These are phyloP conservation scores for Magnusiomyces suaveolens DNA, from an alignment of 1,139 yeast genomes.

Conservation along the genomic window DNA sequence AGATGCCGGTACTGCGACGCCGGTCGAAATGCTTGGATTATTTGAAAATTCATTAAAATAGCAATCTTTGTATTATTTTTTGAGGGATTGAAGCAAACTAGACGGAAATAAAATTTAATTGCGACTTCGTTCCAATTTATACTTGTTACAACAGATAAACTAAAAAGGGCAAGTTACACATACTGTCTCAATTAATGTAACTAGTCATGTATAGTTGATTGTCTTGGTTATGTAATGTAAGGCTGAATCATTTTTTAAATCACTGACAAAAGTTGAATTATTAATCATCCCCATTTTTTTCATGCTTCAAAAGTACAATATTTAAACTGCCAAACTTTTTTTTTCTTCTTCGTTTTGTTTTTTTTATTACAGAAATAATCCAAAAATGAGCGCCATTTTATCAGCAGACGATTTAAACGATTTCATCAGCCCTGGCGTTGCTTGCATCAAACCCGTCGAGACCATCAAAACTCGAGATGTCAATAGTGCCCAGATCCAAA, in stretches of 20 bases:
- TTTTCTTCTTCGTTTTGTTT: not conserved
- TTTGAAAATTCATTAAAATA: not conserved
- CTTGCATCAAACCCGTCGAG: conserved; percentile 82
- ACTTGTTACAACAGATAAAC: too few species aligned
- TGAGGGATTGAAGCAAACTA: too few species aligned
- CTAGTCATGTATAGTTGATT: not conserved
- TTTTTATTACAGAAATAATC: not conserved
- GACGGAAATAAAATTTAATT: too few species aligned
- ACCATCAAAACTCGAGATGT: conserved; percentile 30
- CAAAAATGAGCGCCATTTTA: conserved; percentile 68
- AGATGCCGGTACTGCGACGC: too few species aligned
- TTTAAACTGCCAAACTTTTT: too few species aligned
- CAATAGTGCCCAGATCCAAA: conserved; percentile 52
- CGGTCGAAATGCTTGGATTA: not conserved
- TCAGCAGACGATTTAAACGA: conserved; percentile 89
- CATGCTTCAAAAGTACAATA: not conserved
- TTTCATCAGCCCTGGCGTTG: conserved; percentile 87
- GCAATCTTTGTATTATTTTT: too few species aligned
- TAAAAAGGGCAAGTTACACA: too few species aligned
- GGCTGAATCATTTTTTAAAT: not conserved
- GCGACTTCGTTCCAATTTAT: too few species aligned
- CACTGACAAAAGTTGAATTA: not conserved
- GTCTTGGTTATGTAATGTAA: not conserved
- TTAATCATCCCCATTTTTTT: not conserved
- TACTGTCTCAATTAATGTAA: not conserved